A percentile compares a stretch with the other conserved stretches of the same genome.
These are phyloP conservation scores for Metschnikowia kofuensis DNA, from an alignment of 805 yeast species.

Conservation along the genomic window DNA sequence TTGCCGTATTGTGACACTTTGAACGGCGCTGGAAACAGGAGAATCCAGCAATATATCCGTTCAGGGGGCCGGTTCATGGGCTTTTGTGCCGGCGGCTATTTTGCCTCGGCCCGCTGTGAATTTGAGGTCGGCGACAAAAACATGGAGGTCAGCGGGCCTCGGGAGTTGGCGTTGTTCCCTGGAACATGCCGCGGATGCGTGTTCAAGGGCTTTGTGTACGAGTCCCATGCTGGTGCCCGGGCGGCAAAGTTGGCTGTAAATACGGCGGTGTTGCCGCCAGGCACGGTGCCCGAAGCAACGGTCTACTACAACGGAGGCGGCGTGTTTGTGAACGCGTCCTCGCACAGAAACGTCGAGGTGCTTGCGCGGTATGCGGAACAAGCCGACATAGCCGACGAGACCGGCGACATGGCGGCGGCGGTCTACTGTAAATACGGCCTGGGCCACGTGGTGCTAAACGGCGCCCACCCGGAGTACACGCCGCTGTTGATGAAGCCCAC, in stretches of 20 bases:
- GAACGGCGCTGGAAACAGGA: slow-evolving; percentile 63
- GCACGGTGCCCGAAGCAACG: slow-evolving; percentile 10
- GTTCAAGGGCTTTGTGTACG: slow-evolving; percentile 75
- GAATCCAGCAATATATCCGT: slow-evolving; percentile 61
- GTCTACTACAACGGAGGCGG: slow-evolving; percentile 89
- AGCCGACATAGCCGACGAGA: slow-evolving; percentile 48
- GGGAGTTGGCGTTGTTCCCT: slow-evolving; percentile 81
- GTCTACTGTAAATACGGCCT: slow-evolving; percentile 64
- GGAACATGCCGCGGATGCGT: slow-evolving; percentile 84
- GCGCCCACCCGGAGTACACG: slow-evolving; percentile 87
- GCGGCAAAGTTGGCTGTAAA: slow-evolving; percentile 50
- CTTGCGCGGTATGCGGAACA: slow-evolving; percentile 64
- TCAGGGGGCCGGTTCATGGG: slow-evolving; percentile 85
- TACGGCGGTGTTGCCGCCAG: slow-evolving; percentile 19
- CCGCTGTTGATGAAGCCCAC: slow-evolving; percentile 46
- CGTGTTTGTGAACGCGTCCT: slow-evolving; percentile 72
- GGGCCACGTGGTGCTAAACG: slow-evolving; percentile 75
- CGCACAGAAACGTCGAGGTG: slow-evolving; percentile 55
- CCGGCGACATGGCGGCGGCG: slow-evolving; percentile 59
- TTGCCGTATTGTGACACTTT: slow-evolving; percentile 74
- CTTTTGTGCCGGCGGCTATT: slow-evolving; percentile 95
- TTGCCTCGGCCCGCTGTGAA: slow-evolving; percentile 69
- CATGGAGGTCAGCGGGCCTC: slow-evolving; percentile 79
- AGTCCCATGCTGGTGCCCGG: slow-evolving; percentile 70
- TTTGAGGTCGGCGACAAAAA: slow-evolving; percentile 71